Percentiles rank a stretch among this genome's conserved stretches.
phyloP scores from a whole-genome alignment of 352 stramenopile genomes.

The Pythium dissimile region DNA sequence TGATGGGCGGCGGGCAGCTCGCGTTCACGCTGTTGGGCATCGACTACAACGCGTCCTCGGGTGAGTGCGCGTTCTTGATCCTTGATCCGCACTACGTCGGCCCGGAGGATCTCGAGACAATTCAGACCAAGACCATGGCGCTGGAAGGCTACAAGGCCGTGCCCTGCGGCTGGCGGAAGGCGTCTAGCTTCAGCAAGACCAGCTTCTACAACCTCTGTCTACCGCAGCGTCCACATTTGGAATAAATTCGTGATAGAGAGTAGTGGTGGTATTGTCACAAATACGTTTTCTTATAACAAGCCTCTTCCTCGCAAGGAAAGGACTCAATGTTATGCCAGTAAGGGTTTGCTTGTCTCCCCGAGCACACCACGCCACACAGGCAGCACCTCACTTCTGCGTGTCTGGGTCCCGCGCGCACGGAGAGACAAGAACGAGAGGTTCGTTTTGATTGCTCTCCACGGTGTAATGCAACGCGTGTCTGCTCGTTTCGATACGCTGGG shows the following conservation, averaged over 20 bases:
- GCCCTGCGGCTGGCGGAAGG: constrained; percentile 62
- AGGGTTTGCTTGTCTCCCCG: not conserved
- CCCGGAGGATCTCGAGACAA: constrained; percentile 54
- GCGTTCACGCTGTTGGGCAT: constrained; percentile 83
- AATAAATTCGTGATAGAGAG: not conserved
- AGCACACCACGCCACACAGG: not conserved
- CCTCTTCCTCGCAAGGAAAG: no score
- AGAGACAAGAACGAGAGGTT: not conserved
- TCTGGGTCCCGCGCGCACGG: not conserved
- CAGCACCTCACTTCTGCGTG: constrained; percentile 8
- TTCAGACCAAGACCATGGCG: constrained; percentile 54
- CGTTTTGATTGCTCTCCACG: constrained; percentile 5
- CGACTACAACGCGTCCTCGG: constrained; percentile 54
- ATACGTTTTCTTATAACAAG: constrained; percentile 8
- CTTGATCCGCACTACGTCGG: constrained; percentile 83
- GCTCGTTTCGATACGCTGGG: constrained; percentile 14
- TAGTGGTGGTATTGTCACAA: not conserved
- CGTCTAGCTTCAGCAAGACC: constrained; percentile 48
- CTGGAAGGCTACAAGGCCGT: constrained; percentile 80
- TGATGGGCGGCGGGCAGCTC: constrained; percentile 81
- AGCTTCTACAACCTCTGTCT: constrained; percentile 81
- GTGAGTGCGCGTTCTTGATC: constrained; percentile 72
- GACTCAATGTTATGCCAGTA: no score
- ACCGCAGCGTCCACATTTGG: constrained; percentile 44
- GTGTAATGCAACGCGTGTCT: constrained; percentile 15